phyloP scores from a whole-genome alignment of 140 eudicot genomes.

The Ambrosia hybrid region DNA sequence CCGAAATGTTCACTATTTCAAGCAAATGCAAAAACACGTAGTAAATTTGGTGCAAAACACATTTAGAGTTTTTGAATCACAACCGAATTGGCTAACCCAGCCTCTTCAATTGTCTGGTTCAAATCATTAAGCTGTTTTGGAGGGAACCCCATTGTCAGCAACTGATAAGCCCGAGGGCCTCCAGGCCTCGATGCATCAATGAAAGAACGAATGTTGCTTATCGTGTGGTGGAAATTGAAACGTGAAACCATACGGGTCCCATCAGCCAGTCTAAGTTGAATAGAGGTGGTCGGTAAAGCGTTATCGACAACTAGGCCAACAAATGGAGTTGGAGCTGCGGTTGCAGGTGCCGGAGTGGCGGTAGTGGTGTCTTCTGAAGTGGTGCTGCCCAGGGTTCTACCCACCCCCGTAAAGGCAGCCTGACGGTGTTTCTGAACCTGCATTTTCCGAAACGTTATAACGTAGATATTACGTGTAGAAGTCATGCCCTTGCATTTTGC shows the following conservation, averaged over 20 bases:
- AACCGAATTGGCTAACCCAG: conserved; percentile 85
- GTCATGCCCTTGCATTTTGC: too few species aligned
- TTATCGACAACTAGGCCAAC: conserved; percentile 66
- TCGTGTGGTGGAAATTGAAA: conserved; percentile 72
- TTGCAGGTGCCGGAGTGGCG: conserved; percentile 24
- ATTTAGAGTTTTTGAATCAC: conserved; percentile 77
- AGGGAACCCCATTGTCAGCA: conserved; percentile 83
- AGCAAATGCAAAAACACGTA: background rate
- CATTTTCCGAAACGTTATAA: background rate
- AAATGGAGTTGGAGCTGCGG: conserved; percentile 57
- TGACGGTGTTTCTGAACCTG: conserved; percentile 57
- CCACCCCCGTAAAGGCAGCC: conserved; percentile 65
- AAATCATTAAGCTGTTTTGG: conserved; percentile 75
- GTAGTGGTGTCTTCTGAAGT: conserved; percentile 35
- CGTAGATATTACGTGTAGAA: too few species aligned
- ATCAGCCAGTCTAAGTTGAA: conserved; percentile 80
- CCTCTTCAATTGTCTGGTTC: conserved; percentile 80
- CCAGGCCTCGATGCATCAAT: conserved; percentile 83
- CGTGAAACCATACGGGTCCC: conserved; percentile 90
- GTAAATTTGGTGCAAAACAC: conserved; percentile 9
- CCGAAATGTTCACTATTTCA: conserved; percentile 9
- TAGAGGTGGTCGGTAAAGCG: conserved; percentile 69
- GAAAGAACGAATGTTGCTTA: conserved; percentile 67
- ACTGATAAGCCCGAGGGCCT: conserved; percentile 60
- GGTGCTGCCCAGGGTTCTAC: conserved; percentile 63